Evolutionary conservation across 169 alveolate species (phyloP).

Genomic region (Miamiensis avidus): DNA sequence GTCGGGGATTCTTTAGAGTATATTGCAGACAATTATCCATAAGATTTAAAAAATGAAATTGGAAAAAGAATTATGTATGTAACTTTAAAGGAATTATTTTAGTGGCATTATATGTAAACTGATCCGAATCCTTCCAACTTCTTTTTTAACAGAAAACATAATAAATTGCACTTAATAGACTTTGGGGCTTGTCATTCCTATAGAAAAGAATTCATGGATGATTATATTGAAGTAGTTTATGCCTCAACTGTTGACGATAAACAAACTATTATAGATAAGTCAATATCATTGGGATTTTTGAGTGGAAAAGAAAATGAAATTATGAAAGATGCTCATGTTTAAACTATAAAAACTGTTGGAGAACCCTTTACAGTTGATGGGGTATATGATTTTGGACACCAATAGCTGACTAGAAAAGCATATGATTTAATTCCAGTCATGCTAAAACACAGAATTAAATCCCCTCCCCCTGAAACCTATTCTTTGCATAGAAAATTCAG

Average conservation of each 20-base stretch:
- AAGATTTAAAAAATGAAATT: slow-evolving; percentile 62
- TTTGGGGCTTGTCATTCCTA: slow-evolving; percentile 76
- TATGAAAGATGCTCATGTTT: slow-evolving; percentile 67
- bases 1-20: slow-evolving; percentile 54
- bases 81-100: slow-evolving; percentile 69
- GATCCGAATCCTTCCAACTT: slow-evolving; percentile 85
- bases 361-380: slow-evolving; percentile 72
- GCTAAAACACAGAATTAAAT: slow-evolving; percentile 65
- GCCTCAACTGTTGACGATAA: slow-evolving; percentile 56
- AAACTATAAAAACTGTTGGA: slow-evolving; percentile 61
- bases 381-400: slow-evolving; percentile 60
- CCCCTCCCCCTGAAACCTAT: slow-evolving; percentile 80
- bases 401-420: slow-evolving; percentile 51
- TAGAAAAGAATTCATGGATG: slow-evolving; percentile 51
- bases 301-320: slow-evolving; percentile 73
- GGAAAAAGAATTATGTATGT: slow-evolving; percentile 68
- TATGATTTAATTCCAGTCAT: slow-evolving; percentile 62
- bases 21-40: slow-evolving; percentile 27
- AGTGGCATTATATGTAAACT: slow-evolving; percentile 71
- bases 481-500: slow-evolving; percentile 70
- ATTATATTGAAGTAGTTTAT: slow-evolving; percentile 57
- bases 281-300: slow-evolving; percentile 56
- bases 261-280: slow-evolving; percentile 37
- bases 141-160: slow-evolving; percentile 53
- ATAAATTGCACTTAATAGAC: slow-evolving; percentile 61